Evolutionary conservation across 202 grass and related monocot genomes (phyloP).

Genomic region (Eragrostis tef): DNA sequence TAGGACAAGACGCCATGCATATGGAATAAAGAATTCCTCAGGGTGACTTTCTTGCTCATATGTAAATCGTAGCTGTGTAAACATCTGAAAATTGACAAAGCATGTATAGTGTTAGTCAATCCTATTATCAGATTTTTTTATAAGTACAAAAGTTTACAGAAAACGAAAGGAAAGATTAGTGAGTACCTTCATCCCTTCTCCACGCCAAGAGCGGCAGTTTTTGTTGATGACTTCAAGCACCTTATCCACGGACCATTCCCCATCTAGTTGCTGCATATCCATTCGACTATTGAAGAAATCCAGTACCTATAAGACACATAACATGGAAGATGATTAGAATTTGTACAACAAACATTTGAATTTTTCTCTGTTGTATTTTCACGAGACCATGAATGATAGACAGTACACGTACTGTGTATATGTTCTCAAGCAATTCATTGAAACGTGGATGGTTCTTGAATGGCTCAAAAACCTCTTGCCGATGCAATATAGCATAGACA

Average conservation of each 20-base stretch:
- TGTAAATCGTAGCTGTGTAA: conserved; percentile 94
- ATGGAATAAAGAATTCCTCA: conserved; percentile 99
- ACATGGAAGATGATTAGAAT: conserved; percentile 44
- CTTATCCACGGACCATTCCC: conserved; percentile 95
- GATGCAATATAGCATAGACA: conserved; percentile 97
- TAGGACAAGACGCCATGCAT: conserved; percentile 92
- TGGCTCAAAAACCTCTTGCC: conserved; percentile 95
- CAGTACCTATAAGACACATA: conserved; percentile 63
- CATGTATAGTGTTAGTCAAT: conserved; percentile 41
- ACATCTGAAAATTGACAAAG: conserved; percentile 76
- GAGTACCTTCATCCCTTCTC: conserved; percentile 94
- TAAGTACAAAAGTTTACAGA: not conserved
- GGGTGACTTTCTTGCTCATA: conserved; percentile 99
- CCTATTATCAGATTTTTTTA: conserved; percentile 31
- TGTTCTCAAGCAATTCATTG: conserved; percentile 97
- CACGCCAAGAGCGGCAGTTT: conserved; percentile 90
- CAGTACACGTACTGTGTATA: conserved; percentile 77
- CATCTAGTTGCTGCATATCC: conserved; percentile 89
- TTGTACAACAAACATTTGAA: conserved; percentile 15
- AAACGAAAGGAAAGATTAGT: conserved; percentile 8
- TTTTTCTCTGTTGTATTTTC: conserved; percentile 22
- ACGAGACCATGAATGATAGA: conserved; percentile 38
- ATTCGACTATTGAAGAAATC: conserved; percentile 99
- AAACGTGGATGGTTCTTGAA: conserved; percentile 98
- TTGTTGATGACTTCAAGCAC: conserved; percentile 94